Evolutionary conservation across 495 filamentous ascomycete species (phyloP).

Genomic region (Venustampulla echinocandica): DNA sequence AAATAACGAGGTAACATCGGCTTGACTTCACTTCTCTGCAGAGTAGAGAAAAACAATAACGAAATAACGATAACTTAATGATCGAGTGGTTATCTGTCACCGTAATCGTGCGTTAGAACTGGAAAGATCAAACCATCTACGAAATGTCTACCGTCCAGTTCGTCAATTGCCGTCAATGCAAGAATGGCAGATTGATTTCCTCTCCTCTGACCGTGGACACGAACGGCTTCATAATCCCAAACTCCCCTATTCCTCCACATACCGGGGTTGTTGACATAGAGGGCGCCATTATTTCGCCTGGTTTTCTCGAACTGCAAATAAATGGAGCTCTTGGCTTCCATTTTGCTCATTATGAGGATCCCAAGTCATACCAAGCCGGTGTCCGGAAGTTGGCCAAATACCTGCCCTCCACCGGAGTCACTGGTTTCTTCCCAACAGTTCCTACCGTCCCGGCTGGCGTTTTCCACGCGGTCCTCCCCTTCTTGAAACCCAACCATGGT

Average conservation of each 20-base stretch:
- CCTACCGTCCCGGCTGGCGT: conserved; percentile 54
- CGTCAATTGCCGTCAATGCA: conserved; percentile 34
- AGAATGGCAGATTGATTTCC: conserved; percentile 31
- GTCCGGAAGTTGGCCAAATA: conserved; percentile 45
- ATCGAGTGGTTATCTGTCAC: too few species aligned
- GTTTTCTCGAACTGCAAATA: conserved; percentile 17
- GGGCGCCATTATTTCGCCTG: conserved; percentile 14
- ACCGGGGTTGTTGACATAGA: conserved; percentile 46
- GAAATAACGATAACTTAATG: too few species aligned
- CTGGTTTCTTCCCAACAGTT: conserved; percentile 44
- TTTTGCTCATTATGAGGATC: conserved; percentile 49
- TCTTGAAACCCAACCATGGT: conserved; percentile 44
- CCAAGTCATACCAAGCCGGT: conserved; percentile 45
- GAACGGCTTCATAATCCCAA: conserved; percentile 31
- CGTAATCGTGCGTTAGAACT: too few species aligned
- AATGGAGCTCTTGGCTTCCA: conserved; percentile 60
- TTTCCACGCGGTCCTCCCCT: conserved; percentile 51
- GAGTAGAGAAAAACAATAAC: too few species aligned
- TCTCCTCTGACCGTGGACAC: conserved; percentile 29
- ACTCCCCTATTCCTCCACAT: conserved; percentile 21
- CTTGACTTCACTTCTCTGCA: too few species aligned
- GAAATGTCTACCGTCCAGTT: conserved; percentile 23
- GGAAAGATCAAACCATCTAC: too few species aligned
- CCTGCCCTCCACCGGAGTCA: conserved; percentile 52
- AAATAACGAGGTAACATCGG: too few species aligned